Base-by-base conservation (phyloP, 2,329 filamentous ascomycete species). In the Ophiostoma quercus region DNA sequence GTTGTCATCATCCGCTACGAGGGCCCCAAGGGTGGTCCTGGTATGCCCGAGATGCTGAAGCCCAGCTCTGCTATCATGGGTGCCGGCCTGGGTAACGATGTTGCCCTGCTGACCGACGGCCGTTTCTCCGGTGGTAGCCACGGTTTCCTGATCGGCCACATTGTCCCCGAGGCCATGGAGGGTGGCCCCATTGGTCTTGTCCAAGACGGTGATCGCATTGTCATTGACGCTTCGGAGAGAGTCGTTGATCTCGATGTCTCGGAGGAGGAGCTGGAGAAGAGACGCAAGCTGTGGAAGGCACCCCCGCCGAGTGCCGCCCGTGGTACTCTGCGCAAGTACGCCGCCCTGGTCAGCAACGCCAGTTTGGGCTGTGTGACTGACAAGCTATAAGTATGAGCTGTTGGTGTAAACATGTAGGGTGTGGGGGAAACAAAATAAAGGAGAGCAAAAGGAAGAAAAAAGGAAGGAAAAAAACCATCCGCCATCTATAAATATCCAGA, bases 1-100 rank as follows among this genome's bases (percentile, higher is more conserved):
- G 94, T 97, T 39, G 87, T 96, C 68, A 88, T 97, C 70, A 94
- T 97, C 75, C 91, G 94, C 68, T 97, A 97, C 78, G 94, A 97
- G 78, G 94, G 94, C 0, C 94, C 94, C 72, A 96, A 94, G 82
- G 94, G 94, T 74, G 94, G 94, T 0, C 94, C 94, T 0, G 94
- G 94, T 71, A 97, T 97, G 90, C 94, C 93, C 41, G 94, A 97
- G 82, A 94, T 96, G 84, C 83, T 97, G 72, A 96, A 96, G 83
- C 92, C 94, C n/a, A 91, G 87, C 68, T 93, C 92, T 0, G 92
- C 93, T 67, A 91, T 97, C 76, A 97, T 97, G 92, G 94, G 94
- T 69, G 92, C 92, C 6, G 91, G 90, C 51, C 85, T 97, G 62
- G 89, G 89, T 74, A 85, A 91, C 75, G 89, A 92, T 74, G 88